Evolutionary conservation across 2,329 filamentous ascomycete species (phyloP), one percentile per base, ranked within the genome.

Genomic region (Keithomyces neogunnii): DNA sequence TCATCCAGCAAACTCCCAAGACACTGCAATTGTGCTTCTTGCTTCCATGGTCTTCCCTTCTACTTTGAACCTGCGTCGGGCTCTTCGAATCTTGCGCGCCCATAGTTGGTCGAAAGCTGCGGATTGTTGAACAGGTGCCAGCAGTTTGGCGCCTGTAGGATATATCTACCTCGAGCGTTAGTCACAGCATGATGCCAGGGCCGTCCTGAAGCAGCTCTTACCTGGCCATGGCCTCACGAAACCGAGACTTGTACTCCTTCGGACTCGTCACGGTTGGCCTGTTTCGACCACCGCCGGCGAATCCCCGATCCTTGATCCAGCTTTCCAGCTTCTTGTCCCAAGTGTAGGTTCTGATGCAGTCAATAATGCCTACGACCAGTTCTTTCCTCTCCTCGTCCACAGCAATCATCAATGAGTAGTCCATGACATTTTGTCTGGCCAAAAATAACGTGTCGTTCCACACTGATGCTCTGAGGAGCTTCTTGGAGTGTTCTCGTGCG

Each of bases 301-400:
- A 89, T 1, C 88, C 93, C 39, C 92, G 86, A 64, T 97, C 91
- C 69, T 99, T 99, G 78, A 99, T 96, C 93, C 93, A 99, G 50
- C 86, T 93, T 72, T 99, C 93, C n/a, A 99, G 80, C 66, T 96
- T 96, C 77, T 99, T 99, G 73, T 99, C 93, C 90, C 93, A 99
- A 0, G 93, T 99, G 66, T 97, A 99, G 0, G 93, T 99, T 51
- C 93, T 84, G 59, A 99, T 97, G 66, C 93, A 97, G 67, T 99
- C 92, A 57, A 99, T 97, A 62, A 99, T 97, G 4, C 93, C 93
- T 2, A 99, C 91, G 11, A 97, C 89, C 11, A 99, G 81, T 69
- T 99, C 92, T 62, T 92, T 91, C 56, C 84, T 81, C 38, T 78
- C 77, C 66, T 96, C 93, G 62, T 99, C 92, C 44, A 99, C 95